Evolutionary conservation across 1,139 yeast genomes (phyloP).

Genomic region (Scheffersomyces lignicola): DNA sequence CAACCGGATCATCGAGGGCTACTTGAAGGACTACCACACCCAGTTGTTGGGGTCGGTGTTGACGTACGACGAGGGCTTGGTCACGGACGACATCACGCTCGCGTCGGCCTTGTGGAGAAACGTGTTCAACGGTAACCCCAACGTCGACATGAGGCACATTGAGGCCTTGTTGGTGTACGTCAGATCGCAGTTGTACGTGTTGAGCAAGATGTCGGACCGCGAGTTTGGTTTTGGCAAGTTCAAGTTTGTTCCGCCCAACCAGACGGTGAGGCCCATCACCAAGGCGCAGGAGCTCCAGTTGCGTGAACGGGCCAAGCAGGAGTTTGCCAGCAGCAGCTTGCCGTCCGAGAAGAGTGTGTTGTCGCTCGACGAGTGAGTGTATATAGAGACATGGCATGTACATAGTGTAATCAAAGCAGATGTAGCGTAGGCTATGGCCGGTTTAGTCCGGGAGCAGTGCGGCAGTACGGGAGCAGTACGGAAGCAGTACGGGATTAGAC

Average conservation of each 20-base stretch:
- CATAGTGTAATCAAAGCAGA: no score
- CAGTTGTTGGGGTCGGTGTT: conserved; percentile 88
- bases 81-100: conserved; percentile 77
- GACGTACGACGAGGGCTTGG: conserved; percentile 91
- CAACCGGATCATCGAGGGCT: conserved; percentile 81
- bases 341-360: conserved; percentile 67
- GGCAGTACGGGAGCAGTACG: no score
- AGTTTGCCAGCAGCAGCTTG: conserved; percentile 38
- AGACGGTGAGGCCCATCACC: conserved; percentile 72
- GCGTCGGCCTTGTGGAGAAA: conserved; percentile 93
- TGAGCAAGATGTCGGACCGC: conserved; percentile 82
- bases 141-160: conserved; percentile 78
- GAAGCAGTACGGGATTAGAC: no score
- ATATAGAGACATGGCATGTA: no score
- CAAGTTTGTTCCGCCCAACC: conserved; percentile 81
- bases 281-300: conserved; percentile 55
- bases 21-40: conserved; percentile 85
- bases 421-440: no score
- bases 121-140: conserved; percentile 80
- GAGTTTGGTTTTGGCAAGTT: conserved; percentile 92
- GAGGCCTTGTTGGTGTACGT: conserved; percentile 88
- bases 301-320: conserved; percentile 39
- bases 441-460: no score
- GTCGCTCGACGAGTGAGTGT: conserved; percentile 59
- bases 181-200: conserved; percentile 83